Conservation (phyloP, 129 eudicot genomes). For the Cynara cardunculus region DNA sequence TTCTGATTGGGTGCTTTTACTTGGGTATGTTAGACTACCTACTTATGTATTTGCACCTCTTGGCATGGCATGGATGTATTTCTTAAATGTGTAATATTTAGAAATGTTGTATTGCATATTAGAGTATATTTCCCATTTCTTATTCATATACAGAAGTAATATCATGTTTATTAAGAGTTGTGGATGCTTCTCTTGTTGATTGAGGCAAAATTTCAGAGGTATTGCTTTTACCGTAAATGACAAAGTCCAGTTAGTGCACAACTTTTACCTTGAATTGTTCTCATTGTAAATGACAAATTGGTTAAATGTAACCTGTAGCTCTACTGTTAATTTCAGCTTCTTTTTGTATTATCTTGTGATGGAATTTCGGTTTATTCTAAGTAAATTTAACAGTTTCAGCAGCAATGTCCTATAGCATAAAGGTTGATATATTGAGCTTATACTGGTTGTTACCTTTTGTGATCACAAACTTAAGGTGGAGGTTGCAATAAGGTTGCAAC, state of each 20-base stretch:
- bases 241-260: not conserved
- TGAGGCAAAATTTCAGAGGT: not conserved
- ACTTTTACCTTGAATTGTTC: not conserved
- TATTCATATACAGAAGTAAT: not conserved
- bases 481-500: not conserved
- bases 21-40: not conserved
- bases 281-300: not conserved
- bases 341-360: not conserved
- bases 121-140: not conserved
- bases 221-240: not conserved
- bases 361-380: not conserved
- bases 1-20: not conserved
- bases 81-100: not conserved
- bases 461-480: not conserved
- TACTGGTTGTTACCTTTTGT: not conserved
- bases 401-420: not conserved
- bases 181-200: constrained; percentile 1
- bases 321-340: not conserved
- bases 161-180: not conserved
- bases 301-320: not conserved
- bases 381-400: not conserved
- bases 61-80: not conserved
- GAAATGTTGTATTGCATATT: not conserved
- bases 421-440: not conserved
- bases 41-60: not conserved